A percentile compares a stretch with the other conserved stretches of the same genome.
These are phyloP conservation scores for Pythium inflatum DNA, from an alignment of 352 stramenopile genomes.

Conservation along the genomic window DNA sequence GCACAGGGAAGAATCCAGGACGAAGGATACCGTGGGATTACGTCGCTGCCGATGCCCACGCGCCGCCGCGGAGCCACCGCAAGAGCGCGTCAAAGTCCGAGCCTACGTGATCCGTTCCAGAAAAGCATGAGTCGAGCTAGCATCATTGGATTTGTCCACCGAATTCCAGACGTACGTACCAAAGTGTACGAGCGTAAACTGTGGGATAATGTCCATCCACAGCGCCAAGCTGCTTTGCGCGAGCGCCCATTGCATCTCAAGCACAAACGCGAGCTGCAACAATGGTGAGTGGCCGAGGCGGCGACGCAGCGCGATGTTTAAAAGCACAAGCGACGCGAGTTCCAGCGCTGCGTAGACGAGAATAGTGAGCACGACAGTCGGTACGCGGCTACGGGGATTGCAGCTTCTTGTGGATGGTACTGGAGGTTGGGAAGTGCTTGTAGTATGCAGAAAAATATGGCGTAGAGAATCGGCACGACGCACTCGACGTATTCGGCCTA, in stretches of 20 bases:
- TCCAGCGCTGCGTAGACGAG: constrained; percentile 14
- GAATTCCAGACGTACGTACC: no score
- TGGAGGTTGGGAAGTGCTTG: constrained; percentile 13
- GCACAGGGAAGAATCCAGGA: no score
- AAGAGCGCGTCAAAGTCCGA: no score
- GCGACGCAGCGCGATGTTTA: constrained; percentile 6
- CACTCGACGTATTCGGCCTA: constrained; percentile 34
- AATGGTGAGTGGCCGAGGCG: constrained; percentile 19
- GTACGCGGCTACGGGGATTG: neutral
- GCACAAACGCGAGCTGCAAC: constrained; percentile 45
- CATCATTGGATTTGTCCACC: no score
- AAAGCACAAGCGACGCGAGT: constrained; percentile 7
- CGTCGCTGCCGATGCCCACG: no score
- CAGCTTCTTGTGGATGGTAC: constrained; percentile 5
- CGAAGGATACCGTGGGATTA: no score
- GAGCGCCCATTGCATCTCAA: constrained; percentile 40
- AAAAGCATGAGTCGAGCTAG: no score
- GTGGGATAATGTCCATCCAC: constrained; percentile 37
- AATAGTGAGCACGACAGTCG: neutral
- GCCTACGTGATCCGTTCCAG: no score
- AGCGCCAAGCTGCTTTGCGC: constrained; percentile 39
- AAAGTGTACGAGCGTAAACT: constrained; percentile 43
- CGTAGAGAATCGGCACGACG: constrained; percentile 33
- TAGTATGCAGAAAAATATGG: no score
- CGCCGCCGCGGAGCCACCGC: no score